Base-by-base conservation (phyloP, 1,284 basidiomycete species). In the Cerrena zonata region DNA sequence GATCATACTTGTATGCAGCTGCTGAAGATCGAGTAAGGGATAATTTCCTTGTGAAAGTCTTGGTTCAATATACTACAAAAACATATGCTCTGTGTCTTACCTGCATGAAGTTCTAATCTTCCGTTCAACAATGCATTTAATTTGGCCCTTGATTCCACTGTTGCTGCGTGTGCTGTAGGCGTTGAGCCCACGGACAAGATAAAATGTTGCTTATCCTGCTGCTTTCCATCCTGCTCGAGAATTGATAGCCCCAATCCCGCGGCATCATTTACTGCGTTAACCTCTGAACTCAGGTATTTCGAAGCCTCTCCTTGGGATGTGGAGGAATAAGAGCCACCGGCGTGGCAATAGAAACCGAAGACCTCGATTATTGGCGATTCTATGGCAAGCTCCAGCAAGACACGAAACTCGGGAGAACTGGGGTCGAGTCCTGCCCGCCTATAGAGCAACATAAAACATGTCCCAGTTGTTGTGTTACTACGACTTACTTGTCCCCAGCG, bases 21-120 rank as follows among this genome's bases (percentile, higher is more conserved):
- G 91, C 66, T 94, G 91, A 40, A 92, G 73, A 66, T 94, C 91
- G 49, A 88, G 74, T 68, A 92, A 77, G 2, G 89, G 84, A 62
- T 94, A 94, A 66, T 91, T 89, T 23, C 87, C 87, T 82, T 58
- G n/a, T n/a, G n/a, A n/a, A n/a, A n/a, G n/a, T n/a, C n/a, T n/a
- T n/a, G n/a, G n/a, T n/a, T n/a, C 40, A 58, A 39, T 61, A 22
- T n/a, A n/a, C n/a, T n/a, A n/a, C n/a, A n/a, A n/a, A n/a, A n/a
- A n/a, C n/a, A n/a, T n/a, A n/a, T n/a, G n/a, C n/a, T n/a, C 18
- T 47, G 21, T 34, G 13, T 55, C 72, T 24, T 58, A 81, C 82
- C 85, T 46, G 89, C 90, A 66, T 91, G 89, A 27, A 90, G 63
- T 64, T 90, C 89, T 15, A 90, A 71, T 24, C 65, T 67, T 5